A percentile compares a stretch with the other conserved stretches of the same genome.
These are phyloP conservation scores for Eutypella sp. DNA, from an alignment of 2,329 filamentous ascomycete genomes.

Conservation along the genomic window DNA sequence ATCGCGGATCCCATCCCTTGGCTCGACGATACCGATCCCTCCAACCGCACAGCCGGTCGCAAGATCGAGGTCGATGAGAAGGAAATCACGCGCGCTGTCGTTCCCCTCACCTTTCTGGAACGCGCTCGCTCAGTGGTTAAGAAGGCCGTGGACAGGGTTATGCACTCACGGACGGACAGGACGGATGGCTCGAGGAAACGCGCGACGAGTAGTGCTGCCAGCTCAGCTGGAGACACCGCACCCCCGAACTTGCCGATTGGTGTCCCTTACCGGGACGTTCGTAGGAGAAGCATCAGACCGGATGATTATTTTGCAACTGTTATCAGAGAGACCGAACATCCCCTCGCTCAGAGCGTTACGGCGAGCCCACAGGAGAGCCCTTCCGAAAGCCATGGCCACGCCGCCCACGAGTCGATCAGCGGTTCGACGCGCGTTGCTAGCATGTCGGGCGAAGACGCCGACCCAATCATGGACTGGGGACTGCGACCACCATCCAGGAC, in stretches of 20 bases:
- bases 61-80: slow-evolving; percentile 89
- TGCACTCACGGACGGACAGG: slow-evolving; percentile 55
- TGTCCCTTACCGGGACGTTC: slow-evolving; percentile 47
- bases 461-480: slow-evolving; percentile 28
- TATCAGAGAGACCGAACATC: slow-evolving; percentile 56
- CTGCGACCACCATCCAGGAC: slow-evolving; percentile 26
- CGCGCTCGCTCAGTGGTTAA: slow-evolving; percentile 75
- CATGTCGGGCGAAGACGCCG: slow-evolving; percentile 31
- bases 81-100: slow-evolving; percentile 85
- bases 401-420: no score
- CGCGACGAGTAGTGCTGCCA: slow-evolving; percentile 59
- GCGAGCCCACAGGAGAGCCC: slow-evolving; percentile 57
- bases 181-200: slow-evolving; percentile 51
- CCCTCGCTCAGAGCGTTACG: slow-evolving; percentile 68
- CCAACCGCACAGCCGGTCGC: slow-evolving; percentile 68
- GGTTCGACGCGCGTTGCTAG: no score
- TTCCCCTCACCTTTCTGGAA: slow-evolving; percentile 82
- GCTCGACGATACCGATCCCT: slow-evolving; percentile 93
- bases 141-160: slow-evolving; percentile 60
- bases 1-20: slow-evolving; percentile 70
- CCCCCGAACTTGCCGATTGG: no score
- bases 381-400: slow-evolving; percentile 21
- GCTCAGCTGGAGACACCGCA: slow-evolving; percentile 58
- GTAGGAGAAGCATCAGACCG: slow-evolving; percentile 49
- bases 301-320: slow-evolving; percentile 49